These are phyloP conservation scores for Rubia tinctorum DNA, from an alignment of 305 asterid species.

Conservation along the genomic window DNA sequence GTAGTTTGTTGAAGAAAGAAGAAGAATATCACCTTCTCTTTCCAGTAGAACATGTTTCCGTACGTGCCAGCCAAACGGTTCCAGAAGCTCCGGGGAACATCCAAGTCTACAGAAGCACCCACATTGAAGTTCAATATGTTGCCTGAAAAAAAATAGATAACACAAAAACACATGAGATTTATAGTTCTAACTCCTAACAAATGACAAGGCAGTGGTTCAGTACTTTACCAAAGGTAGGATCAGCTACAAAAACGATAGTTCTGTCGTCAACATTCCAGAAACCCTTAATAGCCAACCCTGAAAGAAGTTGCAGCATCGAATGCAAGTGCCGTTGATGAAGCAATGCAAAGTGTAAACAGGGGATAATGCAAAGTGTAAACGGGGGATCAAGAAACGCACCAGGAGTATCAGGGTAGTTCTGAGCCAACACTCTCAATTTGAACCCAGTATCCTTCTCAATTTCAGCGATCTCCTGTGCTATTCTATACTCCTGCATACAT, in stretches of 20 bases:
- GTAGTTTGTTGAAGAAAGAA: background rate
- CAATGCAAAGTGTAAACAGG: background rate
- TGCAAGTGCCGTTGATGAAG: background rate
- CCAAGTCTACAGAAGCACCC: slow-evolving; percentile 84
- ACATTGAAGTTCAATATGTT: slow-evolving; percentile 86
- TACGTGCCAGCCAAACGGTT: slow-evolving; percentile 85
- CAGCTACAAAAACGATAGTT: slow-evolving; percentile 87
- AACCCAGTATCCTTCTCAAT: slow-evolving; percentile 85
- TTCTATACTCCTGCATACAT: slow-evolving; percentile 64
- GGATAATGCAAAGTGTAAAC: slow-evolving; percentile 3
- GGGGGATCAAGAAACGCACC: slow-evolving; percentile 32
- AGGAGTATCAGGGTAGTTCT: slow-evolving; percentile 94
- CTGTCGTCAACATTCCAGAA: slow-evolving; percentile 88
- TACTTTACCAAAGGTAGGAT: slow-evolving; percentile 78
- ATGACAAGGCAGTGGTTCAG: slow-evolving; percentile 10
- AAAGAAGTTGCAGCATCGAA: slow-evolving; percentile 2
- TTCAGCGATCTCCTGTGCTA: slow-evolving; percentile 59
- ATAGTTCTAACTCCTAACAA: background rate
- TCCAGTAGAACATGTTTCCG: slow-evolving; percentile 92
- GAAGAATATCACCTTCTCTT: slow-evolving; percentile 56
- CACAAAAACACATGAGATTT: background rate
- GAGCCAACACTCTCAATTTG: slow-evolving; percentile 81
- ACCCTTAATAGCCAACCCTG: slow-evolving; percentile 85
- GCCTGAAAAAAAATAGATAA: slow-evolving; percentile 37
- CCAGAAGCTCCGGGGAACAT: slow-evolving; percentile 94